Percentiles rank a stretch among this genome's conserved stretches.
These are phyloP conservation scores for Colletotrichum navitas DNA, from an alignment of 2,329 filamentous ascomycete genomes.

Conservation along the genomic window DNA sequence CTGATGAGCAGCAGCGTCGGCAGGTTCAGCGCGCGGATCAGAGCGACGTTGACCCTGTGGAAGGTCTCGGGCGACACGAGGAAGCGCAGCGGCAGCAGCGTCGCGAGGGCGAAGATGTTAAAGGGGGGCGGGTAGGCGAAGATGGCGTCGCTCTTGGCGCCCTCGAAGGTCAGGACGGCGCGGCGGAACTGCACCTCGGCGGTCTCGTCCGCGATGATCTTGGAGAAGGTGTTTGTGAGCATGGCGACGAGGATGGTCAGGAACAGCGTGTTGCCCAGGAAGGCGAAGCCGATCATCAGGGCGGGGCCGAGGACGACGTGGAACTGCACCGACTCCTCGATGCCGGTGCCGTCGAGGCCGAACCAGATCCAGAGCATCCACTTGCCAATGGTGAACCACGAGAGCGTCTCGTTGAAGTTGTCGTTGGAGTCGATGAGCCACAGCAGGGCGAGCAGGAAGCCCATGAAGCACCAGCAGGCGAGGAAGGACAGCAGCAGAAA, in stretches of 20 bases:
- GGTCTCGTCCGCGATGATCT: conserved; percentile 75
- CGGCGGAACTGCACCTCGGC: conserved; percentile 80
- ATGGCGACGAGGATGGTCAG: conserved; percentile 81
- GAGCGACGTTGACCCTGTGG: conserved; percentile 77
- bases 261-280: conserved; percentile 81
- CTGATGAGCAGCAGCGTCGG: conserved; percentile 72
- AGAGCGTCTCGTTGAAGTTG: conserved; percentile 49
- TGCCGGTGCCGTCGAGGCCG: conserved; percentile 74
- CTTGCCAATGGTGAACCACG: conserved; percentile 72
- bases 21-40: conserved; percentile 72
- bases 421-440: conserved; percentile 64
- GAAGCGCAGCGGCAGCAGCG: conserved; percentile 75
- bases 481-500: conserved; percentile 74
- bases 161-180: conserved; percentile 79
- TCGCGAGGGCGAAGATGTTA: conserved; percentile 74
- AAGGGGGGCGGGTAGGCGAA: conserved; percentile 79
- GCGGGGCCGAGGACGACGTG: conserved; percentile 76
- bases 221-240: conserved; percentile 78
- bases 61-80: conserved; percentile 73
- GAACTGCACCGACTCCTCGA: conserved; percentile 67
- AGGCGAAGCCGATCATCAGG: conserved; percentile 79
- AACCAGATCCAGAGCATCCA: conserved; percentile 89
- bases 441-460: conserved; percentile 76
- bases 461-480: conserved; percentile 72
- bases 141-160: conserved; percentile 78